Evolutionary conservation across 176 grass and related monocot genomes (phyloP).

Genomic region (Avena insularis): DNA sequence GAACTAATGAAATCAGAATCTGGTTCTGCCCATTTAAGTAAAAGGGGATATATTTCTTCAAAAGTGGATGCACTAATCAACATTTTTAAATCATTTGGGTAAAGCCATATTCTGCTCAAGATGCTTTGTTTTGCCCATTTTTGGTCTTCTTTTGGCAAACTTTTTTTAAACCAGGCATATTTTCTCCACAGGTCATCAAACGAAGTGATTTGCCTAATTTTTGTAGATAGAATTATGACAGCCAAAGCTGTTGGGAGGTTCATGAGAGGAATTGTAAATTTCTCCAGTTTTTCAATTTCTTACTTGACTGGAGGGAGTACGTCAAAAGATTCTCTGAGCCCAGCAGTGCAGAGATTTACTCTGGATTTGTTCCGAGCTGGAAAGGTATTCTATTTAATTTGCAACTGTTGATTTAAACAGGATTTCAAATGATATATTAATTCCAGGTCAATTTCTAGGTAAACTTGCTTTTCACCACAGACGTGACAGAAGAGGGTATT

Average conservation of each 20-base stretch:
- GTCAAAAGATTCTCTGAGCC: conserved; percentile 77
- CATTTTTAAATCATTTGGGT: conserved; percentile 90
- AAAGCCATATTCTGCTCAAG: conserved; percentile 34
- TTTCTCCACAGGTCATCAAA: conserved; percentile 64
- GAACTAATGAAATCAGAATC: conserved; percentile 73
- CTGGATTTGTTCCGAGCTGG: conserved; percentile 80
- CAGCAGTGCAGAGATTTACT: conserved; percentile 72
- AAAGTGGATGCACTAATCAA: conserved; percentile 77
- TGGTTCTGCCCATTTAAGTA: conserved; percentile 58
- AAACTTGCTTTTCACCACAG: conserved; percentile 94
- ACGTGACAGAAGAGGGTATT: conserved; percentile 93
- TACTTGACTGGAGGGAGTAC: conserved; percentile 86
- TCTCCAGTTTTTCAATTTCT: conserved; percentile 78
- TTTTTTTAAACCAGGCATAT: conserved; percentile 5
- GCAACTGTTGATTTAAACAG: conserved; percentile 24
- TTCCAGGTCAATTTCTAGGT: conserved; percentile 60
- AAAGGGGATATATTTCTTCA: conserved; percentile 77
- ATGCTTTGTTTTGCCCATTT: conserved; percentile 26
- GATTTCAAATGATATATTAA: conserved; percentile 27
- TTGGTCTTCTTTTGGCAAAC: conserved; percentile 16
- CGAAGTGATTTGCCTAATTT: conserved; percentile 84
- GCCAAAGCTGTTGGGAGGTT: conserved; percentile 81
- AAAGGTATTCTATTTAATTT: conserved; percentile 56
- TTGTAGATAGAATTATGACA: conserved; percentile 94
- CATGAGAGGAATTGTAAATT: conserved; percentile 74